Evolutionary conservation across 2,329 filamentous ascomycete genomes (phyloP), one percentile per base, ranked within the genome.

Genomic region (Cladosporium sp.): DNA sequence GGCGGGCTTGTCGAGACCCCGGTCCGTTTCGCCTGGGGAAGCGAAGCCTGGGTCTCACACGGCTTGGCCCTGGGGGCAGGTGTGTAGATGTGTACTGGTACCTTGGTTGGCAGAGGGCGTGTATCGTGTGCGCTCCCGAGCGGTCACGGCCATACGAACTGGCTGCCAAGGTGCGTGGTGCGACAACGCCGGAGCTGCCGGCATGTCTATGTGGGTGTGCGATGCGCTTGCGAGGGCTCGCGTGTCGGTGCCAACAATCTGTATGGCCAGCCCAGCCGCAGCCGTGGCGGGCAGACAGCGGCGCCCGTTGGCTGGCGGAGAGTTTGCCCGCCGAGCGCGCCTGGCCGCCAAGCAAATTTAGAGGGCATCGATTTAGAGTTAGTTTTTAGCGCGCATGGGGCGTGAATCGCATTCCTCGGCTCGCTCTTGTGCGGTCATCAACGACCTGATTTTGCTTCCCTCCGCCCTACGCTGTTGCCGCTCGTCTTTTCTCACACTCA

Each of bases 11-110:
- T 35, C 48, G 38, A 50, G 48, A 49, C 46, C 48, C 48, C 48
- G 48, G 48, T 50, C 48, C 48, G 48, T 50, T 50, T 50, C 48
- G 48, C 48, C 48, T 50, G 48, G 48, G 48, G 48, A 50, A 50
- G 48, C 48, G 48, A 50, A 43, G 48, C 16, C 22, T 37, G 11
- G 22, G 16, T 43, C 14, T 43, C 22, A 28, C 22, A 28, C 22
- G 22, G 22, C 22, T 28, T 28, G 22, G 22, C 22, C 22, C 22
- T 28, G 22, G 22, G 22, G 22, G 7, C 22, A 28, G 40, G 38
- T 22, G 19, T 35, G 13, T 35, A 3, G 16, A 16, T 31, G 43
- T 22, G 13, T 16, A n/a, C 28, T 16, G 19, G 5, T 32, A 16
- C 43, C 34, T 28, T 28, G 22, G 22, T 28, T 28, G 22, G 22